Percentiles rank a stretch among this genome's conserved stretches.
Evolutionary conservation across 768 basidiomycete species (phyloP).

Genomic region (Russula abietina): DNA sequence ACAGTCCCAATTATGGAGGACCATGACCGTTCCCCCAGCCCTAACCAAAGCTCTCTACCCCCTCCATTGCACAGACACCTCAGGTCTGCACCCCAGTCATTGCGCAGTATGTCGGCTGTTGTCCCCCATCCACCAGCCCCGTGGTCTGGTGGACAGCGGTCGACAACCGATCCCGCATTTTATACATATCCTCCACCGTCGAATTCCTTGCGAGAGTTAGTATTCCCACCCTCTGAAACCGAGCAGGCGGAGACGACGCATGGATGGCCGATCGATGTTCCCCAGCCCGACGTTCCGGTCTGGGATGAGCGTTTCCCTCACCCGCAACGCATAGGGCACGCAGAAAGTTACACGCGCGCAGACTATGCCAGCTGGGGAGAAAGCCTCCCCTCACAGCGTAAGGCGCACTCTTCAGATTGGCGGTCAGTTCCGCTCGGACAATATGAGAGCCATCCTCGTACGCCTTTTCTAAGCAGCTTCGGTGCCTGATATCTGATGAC

Average conservation of each 20-base stretch:
- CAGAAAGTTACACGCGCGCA: conserved; percentile 25
- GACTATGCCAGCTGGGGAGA: conserved; percentile 12
- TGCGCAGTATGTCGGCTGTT: conserved; percentile 6
- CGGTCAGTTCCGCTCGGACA: conserved; percentile 5
- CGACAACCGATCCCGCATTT: conserved; percentile 29
- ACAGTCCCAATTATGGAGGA: conserved; percentile 16
- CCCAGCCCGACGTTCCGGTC: conserved; percentile 10
- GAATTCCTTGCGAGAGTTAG: conserved; percentile 6
- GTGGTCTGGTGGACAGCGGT: conserved; percentile 17
- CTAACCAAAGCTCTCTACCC: conserved; percentile 45
- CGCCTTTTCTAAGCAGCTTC: neutral
- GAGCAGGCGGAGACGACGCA: conserved; percentile 3
- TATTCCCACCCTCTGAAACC: neutral
- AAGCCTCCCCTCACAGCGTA: conserved; percentile 1
- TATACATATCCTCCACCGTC: conserved; percentile 26
- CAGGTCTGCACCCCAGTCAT: conserved; percentile 22
- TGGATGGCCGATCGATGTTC: conserved; percentile 7
- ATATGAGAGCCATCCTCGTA: conserved; percentile 7
- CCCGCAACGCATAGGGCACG: conserved; percentile 18
- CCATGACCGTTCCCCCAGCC: conserved; percentile 22
- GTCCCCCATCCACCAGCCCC: neutral
- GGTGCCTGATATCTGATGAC: neutral
- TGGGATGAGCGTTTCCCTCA: conserved; percentile 12
- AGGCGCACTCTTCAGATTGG: conserved; percentile 14
- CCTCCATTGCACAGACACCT: conserved; percentile 47